Percentiles rank a stretch among this genome's conserved stretches.
phyloP scores from a whole-genome alignment of 495 filamentous ascomycete species.

The Aspergillus baeticus region DNA sequence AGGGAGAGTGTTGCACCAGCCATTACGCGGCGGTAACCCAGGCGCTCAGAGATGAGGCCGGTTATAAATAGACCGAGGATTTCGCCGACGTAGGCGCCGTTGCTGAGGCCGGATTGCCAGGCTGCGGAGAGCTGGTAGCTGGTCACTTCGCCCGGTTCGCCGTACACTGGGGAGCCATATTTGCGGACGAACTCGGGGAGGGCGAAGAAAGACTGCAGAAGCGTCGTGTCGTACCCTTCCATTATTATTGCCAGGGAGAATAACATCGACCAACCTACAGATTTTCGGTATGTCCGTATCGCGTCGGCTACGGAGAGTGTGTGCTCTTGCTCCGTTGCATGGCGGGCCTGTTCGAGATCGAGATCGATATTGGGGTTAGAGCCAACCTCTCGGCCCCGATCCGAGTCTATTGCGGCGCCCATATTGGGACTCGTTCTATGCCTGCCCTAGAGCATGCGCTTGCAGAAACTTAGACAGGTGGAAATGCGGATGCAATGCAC shows the following conservation, averaged over 20 bases:
- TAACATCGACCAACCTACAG: slow-evolving; percentile 45
- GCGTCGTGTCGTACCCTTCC: slow-evolving; percentile 49
- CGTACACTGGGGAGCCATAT: slow-evolving; percentile 29
- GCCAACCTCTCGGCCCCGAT: background rate
- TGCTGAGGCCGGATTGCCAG: slow-evolving; percentile 69
- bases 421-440: background rate
- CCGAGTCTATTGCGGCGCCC: background rate
- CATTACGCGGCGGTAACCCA: slow-evolving; percentile 64
- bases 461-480: background rate
- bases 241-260: slow-evolving; percentile 47
- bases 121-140: slow-evolving; percentile 44
- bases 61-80: slow-evolving; percentile 67
- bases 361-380: background rate
- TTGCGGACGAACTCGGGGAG: slow-evolving; percentile 35
- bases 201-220: slow-evolving; percentile 40
- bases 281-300: slow-evolving; percentile 46
- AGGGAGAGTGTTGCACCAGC: slow-evolving; percentile 55
- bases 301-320: slow-evolving; percentile 7
- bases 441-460: background rate
- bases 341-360: slow-evolving; percentile 8
- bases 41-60: slow-evolving; percentile 61
- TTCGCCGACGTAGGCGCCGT: slow-evolving; percentile 57
- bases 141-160: background rate
- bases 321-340: slow-evolving; percentile 10
- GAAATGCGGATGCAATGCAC: background rate